Evolutionary conservation across 306 rosid species (phyloP), one percentile per base, ranked within the genome.

Genomic region (Inga oerstediana): DNA sequence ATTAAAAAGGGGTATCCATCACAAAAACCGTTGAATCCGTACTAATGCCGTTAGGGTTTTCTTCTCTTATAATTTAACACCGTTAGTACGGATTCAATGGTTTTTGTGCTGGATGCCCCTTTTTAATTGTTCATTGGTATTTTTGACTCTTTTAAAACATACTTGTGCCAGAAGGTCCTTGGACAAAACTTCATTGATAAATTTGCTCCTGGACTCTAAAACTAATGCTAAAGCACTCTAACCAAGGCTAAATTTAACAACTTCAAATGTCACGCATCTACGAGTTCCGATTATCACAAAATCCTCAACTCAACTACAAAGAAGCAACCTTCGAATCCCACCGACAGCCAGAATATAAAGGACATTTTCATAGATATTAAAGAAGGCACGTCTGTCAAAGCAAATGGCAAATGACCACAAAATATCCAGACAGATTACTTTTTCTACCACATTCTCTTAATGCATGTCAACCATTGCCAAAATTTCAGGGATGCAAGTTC

Each of bases 231-330:
- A n/a, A 39, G 30, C 74, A 82, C 41, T 66, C 20, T 58, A 89
- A 79, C 78, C 44, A 58, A 61, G 49, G 39, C 51, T 72, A 75
- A 49, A 14, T 79, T 82, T 44, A 43, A 49, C 46, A 74, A 68
- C 75, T 84, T 79, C 84, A 79, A 86, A 41, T 72, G 75, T 68
- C 68, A 82, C 51, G 49, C 43, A 85, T 39, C 67, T 76, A 79
- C 8, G 3, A 77, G 71, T 65, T 83, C 52, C 48, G 49, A 80
- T 32, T 15, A 54, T 17, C 56, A 35, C 76, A 80, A 70, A 58
- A 35, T 72, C 83, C 68, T 14, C 71, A 62, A 46, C 72, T 64
- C 52, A 75, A 64, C 78, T 6, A 22, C 44, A 62, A 24, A 77
- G 24, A 7, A 19, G 81, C 59, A 48, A 77, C 59, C 61, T 43